These are phyloP conservation scores for Haplosporangium sp. DNA, from an alignment of 371 early-diverging fungal genomes.

Conservation along the genomic window DNA sequence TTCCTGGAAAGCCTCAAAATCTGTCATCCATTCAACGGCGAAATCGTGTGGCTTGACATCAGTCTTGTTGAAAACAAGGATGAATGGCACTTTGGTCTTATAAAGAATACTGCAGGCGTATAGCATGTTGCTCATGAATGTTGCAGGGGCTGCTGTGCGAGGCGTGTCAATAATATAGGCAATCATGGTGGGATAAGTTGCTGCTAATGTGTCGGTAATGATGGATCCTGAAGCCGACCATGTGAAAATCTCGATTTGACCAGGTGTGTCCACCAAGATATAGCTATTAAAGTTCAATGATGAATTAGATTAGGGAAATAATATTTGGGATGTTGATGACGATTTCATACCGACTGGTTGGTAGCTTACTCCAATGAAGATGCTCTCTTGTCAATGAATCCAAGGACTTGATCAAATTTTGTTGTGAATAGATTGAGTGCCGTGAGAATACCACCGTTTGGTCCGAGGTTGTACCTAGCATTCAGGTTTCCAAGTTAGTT, in stretches of 20 bases:
- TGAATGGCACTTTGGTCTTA: slow-evolving; percentile 95
- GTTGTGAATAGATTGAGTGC: slow-evolving; percentile 97
- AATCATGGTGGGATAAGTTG: slow-evolving; percentile 92
- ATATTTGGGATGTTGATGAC: too few relatives aligned
- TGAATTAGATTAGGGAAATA: too few relatives aligned
- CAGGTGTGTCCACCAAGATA: slow-evolving; percentile 99
- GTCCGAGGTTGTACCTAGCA: slow-evolving; percentile 93
- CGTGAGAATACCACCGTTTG: slow-evolving; percentile 99
- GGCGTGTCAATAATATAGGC: slow-evolving; percentile 98
- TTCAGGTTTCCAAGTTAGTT: neutral
- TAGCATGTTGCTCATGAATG: slow-evolving; percentile 99
- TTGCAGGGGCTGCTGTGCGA: slow-evolving; percentile 91
- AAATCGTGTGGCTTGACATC: slow-evolving; percentile 93
- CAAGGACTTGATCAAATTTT: slow-evolving; percentile 96
- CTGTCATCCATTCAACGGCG: slow-evolving; percentile 96
- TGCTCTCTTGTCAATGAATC: slow-evolving; percentile 86
- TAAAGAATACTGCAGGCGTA: slow-evolving; percentile 98
- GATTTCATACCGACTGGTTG: neutral
- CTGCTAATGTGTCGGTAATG: slow-evolving; percentile 95
- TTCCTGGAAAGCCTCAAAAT: slow-evolving; percentile 95
- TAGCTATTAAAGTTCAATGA: slow-evolving; percentile 61
- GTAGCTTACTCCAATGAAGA: slow-evolving; percentile 73
- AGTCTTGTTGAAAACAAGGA: slow-evolving; percentile 98
- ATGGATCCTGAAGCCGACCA: slow-evolving; percentile 99
- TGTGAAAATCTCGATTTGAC: slow-evolving; percentile 99